Percentiles rank a stretch among this genome's conserved stretches.
Evolutionary conservation across 345 rosid genomes (phyloP).

Genomic region (Heritiera littoralis): DNA sequence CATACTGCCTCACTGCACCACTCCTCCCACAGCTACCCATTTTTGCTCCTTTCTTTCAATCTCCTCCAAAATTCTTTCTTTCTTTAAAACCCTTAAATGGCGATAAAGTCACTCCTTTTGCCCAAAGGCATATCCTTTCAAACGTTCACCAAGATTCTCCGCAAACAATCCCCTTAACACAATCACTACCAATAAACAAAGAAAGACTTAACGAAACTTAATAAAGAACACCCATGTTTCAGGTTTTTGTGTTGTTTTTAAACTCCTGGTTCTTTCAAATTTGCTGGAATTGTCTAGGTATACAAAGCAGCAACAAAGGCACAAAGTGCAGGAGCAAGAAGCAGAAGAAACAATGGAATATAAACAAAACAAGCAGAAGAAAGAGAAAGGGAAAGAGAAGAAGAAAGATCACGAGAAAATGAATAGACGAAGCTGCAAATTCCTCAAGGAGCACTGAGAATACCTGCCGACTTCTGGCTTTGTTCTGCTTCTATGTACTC

Average conservation of each 20-base stretch:
- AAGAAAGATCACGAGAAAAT: slow-evolving; percentile 45
- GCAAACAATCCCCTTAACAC: not conserved
- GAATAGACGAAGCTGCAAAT: slow-evolving; percentile 51
- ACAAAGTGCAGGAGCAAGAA: slow-evolving; percentile 13
- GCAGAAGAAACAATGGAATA: not conserved
- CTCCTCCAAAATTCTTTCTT: not conserved
- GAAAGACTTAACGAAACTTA: not conserved
- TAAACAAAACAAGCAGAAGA: not conserved
- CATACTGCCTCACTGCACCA: slow-evolving; percentile 82
- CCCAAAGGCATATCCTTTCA: not conserved
- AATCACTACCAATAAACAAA: not conserved
- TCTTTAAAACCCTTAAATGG: slow-evolving; percentile 24
- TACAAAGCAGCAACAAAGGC: slow-evolving; percentile 13
- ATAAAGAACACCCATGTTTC: not conserved
- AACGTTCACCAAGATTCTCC: not conserved
- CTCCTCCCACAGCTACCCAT: slow-evolving; percentile 81
- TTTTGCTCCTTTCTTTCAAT: not conserved
- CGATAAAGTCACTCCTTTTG: slow-evolving; percentile 13
- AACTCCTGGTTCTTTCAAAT: not conserved
- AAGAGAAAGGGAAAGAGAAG: not conserved
- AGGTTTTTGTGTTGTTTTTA: not conserved
- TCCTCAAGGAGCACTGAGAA: slow-evolving; percentile 46
- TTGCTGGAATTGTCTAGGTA: slow-evolving; percentile 22
- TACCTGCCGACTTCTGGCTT: slow-evolving; percentile 32
- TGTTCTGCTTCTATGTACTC: slow-evolving; percentile 21